Evolutionary conservation across 1,284 basidiomycete genomes (phyloP).

Genomic region (Earliella scabrosa): DNA sequence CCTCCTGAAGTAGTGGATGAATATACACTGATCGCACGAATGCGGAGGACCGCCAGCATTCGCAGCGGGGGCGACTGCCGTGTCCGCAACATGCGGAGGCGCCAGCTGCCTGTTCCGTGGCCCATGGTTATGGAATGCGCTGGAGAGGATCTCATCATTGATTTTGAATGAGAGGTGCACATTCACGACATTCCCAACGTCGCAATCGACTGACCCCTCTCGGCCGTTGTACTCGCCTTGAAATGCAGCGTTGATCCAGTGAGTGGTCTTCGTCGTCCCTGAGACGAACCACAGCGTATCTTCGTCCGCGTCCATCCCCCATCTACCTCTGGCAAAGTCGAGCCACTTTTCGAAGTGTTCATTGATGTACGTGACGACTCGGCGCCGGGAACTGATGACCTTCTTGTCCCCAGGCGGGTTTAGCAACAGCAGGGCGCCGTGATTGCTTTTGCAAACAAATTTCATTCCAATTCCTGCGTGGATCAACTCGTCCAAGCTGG

Average conservation of each 20-base stretch:
- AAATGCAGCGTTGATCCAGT: not conserved
- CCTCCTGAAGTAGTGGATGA: too few species aligned
- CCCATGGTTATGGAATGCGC: not conserved
- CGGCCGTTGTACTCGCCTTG: not conserved
- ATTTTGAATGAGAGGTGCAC: not conserved
- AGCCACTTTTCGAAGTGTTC: not conserved
- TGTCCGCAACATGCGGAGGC: too few species aligned
- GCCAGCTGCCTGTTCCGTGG: too few species aligned
- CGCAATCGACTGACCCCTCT: not conserved
- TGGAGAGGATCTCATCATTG: not conserved
- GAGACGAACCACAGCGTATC: too few species aligned
- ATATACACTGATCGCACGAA: too few species aligned
- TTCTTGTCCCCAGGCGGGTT: not conserved
- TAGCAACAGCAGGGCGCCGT: not conserved
- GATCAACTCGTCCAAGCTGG: not conserved
- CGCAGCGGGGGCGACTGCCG: too few species aligned
- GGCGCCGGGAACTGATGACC: not conserved
- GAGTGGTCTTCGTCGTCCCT: not conserved
- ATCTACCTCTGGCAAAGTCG: not conserved
- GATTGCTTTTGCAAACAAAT: not conserved
- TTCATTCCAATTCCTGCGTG: not conserved
- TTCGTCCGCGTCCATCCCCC: too few species aligned
- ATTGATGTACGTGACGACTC: not conserved
- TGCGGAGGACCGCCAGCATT: too few species aligned
- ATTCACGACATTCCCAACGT: not conserved